These are phyloP conservation scores for Plantago major DNA, from an alignment of 257 asterid genomes.

Conservation along the genomic window DNA sequence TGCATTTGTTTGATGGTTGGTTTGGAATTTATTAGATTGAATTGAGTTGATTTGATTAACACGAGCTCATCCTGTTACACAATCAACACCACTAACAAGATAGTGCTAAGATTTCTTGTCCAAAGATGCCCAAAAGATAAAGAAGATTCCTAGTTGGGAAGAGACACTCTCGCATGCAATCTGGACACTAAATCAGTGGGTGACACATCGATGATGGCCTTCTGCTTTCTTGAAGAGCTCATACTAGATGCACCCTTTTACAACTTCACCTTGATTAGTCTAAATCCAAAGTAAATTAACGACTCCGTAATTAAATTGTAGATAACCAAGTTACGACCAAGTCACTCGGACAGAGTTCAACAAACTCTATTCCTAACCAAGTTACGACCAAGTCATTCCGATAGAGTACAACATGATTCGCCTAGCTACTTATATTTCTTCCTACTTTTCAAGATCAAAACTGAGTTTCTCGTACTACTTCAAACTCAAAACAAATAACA, in stretches of 20 bases:
- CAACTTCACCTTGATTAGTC: neutral
- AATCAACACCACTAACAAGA: conserved; percentile 28
- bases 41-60: too few species aligned
- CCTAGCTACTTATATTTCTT: too few species aligned
- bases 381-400: too few species aligned
- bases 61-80: conserved; percentile 29
- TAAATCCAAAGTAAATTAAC: neutral
- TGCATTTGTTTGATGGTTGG: too few species aligned
- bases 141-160: conserved; percentile 49
- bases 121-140: conserved; percentile 35
- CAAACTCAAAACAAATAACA: neutral
- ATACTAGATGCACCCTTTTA: conserved; percentile 9
- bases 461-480: too few species aligned
- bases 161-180: conserved; percentile 22
- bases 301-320: neutral
- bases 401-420: too few species aligned
- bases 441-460: too few species aligned
- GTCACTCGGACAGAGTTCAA: too few species aligned
- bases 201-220: conserved; percentile 26
- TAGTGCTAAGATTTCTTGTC: conserved; percentile 26
- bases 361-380: too few species aligned
- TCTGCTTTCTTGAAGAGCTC: conserved; percentile 24
- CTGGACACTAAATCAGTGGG: conserved; percentile 26
- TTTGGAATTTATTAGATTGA: too few species aligned
- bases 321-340: neutral